Percentiles rank a stretch among this genome's conserved stretches.
These are phyloP conservation scores for Sordariomycetes sp. DNA, from an alignment of 2,329 filamentous ascomycete species.

Conservation along the genomic window DNA sequence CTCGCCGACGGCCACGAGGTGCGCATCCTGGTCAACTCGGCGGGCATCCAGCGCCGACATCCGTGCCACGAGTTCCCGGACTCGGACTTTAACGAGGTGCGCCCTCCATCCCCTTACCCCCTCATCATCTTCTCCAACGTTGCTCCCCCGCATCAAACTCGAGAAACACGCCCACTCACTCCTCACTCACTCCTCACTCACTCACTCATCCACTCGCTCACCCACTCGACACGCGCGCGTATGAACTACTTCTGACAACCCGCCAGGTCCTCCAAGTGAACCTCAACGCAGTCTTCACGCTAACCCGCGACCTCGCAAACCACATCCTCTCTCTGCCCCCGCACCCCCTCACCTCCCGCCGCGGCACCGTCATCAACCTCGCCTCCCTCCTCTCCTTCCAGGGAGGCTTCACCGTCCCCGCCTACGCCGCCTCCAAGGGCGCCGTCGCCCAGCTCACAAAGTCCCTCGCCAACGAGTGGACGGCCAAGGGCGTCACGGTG, in stretches of 20 bases:
- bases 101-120: conserved; percentile 4
- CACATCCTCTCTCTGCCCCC: conserved; percentile 56
- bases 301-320: conserved; percentile 64
- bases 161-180: too few relatives aligned
- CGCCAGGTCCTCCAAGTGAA: conserved; percentile 69
- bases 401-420: conserved; percentile 77
- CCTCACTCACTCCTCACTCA: background rate
- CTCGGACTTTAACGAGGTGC: conserved; percentile 58
- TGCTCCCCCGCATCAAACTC: background rate
- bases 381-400: conserved; percentile 73
- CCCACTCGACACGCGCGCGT: background rate
- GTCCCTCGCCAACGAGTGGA: conserved; percentile 79
- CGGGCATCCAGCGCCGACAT: conserved; percentile 72
- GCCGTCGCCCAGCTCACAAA: conserved; percentile 78
- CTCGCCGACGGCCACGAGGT: conserved; percentile 52
- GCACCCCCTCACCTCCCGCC: conserved; percentile 33
- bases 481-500: conserved; percentile 62
- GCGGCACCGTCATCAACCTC: conserved; percentile 72
- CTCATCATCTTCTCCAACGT: background rate
- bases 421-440: conserved; percentile 78
- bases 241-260: background rate
- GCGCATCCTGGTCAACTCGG: conserved; percentile 74
- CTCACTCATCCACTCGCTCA: background rate
- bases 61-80: conserved; percentile 64
- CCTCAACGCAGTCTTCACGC: conserved; percentile 65